Conservation (phyloP, 768 basidiomycete species). For the Melanogaster broomeanus region DNA sequence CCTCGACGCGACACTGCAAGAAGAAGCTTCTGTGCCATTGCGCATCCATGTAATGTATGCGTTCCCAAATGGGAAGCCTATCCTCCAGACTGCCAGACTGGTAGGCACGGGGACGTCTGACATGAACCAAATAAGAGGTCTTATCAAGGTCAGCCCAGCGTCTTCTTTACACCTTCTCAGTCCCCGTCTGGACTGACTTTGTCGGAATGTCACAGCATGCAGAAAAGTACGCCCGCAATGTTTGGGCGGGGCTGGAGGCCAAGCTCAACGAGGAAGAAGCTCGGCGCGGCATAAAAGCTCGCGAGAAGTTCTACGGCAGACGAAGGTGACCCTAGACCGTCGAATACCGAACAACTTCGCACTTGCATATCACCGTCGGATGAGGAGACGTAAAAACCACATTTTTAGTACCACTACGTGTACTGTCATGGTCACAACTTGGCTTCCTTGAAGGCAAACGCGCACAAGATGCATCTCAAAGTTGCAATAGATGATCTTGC, state of each 20-base stretch:
- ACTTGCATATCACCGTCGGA: neutral
- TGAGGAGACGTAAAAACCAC: neutral
- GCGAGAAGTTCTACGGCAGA: conserved; percentile 47
- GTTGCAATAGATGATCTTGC: too few relatives aligned
- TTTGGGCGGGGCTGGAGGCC: conserved; percentile 56
- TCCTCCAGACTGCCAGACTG: conserved; percentile 63
- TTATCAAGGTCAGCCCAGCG: conserved; percentile 51
- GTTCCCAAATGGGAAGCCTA: conserved; percentile 44
- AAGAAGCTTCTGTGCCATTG: conserved; percentile 68
- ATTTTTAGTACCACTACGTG: too few relatives aligned
- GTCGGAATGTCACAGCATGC: conserved; percentile 59
- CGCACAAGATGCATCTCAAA: too few relatives aligned
- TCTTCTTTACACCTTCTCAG: neutral
- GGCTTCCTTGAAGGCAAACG: too few relatives aligned
- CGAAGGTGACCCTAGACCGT: conserved; percentile 9
- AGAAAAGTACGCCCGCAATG: conserved; percentile 60
- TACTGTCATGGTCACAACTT: too few relatives aligned
- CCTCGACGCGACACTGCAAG: conserved; percentile 71
- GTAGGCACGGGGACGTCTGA: conserved; percentile 64
- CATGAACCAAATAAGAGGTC: conserved; percentile 44
- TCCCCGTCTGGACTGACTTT: conserved; percentile 34
- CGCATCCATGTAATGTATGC: conserved; percentile 67
- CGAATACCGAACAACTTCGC: neutral
- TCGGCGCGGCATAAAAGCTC: conserved; percentile 59
- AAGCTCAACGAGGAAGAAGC: conserved; percentile 69